Percentiles rank a stretch among this genome's conserved stretches.
phyloP scores from a whole-genome alignment of 139 green algal genomes.

The Limnomonas spitsbergensis region DNA sequence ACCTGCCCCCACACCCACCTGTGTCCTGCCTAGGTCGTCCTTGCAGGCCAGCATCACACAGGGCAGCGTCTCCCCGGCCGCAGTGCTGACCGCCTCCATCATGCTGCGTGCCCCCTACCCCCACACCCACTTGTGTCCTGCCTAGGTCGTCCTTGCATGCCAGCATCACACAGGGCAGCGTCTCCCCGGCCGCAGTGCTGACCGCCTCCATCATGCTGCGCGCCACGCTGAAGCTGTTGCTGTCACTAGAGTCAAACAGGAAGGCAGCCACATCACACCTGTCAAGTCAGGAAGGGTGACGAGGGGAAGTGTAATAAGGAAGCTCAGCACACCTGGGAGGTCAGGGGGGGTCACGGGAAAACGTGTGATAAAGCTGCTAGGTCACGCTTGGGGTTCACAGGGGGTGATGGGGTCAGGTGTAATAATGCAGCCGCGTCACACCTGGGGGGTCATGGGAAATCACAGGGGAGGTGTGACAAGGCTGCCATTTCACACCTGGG shows the following conservation, averaged over 20 bases:
- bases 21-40: too few species aligned
- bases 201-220: slow-evolving; percentile 23
- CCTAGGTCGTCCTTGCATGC: slow-evolving; percentile 58
- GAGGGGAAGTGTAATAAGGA: background rate
- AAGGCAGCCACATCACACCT: slow-evolving; percentile 58
- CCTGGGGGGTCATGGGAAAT: too few species aligned
- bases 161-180: slow-evolving; percentile 63
- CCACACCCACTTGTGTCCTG: slow-evolving; percentile 34
- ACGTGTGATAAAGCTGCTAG: background rate
- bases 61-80: background rate
- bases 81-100: too few species aligned
- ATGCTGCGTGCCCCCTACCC: too few species aligned
- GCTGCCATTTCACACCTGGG: too few species aligned
- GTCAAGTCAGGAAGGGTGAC: background rate
- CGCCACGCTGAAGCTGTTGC: slow-evolving; percentile 35
- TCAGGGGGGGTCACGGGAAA: background rate
- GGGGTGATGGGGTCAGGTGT: too few species aligned
- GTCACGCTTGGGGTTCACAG: background rate
- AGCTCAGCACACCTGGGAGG: background rate
- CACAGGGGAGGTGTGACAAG: too few species aligned
- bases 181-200: slow-evolving; percentile 42
- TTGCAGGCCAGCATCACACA: background rate
- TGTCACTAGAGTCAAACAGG: slow-evolving; percentile 57
- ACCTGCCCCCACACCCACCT: too few species aligned
- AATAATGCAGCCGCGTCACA: too few species aligned